Evolutionary conservation across 345 rosid species (phyloP).

Genomic region (Arabidopsis thaliana): DNA sequence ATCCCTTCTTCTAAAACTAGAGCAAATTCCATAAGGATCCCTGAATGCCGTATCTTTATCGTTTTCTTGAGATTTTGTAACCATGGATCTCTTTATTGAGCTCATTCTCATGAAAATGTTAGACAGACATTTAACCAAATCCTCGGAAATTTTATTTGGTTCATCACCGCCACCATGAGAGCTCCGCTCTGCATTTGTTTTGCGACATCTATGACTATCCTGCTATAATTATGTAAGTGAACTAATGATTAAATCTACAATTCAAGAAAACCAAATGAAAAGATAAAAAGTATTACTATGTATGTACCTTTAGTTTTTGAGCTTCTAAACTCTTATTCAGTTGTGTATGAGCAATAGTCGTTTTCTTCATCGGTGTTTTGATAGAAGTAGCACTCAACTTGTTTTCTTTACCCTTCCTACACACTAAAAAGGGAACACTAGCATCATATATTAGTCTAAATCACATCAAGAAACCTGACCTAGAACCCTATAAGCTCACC

Average conservation of each 20-base stretch:
- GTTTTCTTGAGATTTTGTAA: constrained; percentile 46
- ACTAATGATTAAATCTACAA: neutral
- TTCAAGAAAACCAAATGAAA: neutral
- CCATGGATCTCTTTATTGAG: constrained; percentile 47
- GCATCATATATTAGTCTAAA: neutral
- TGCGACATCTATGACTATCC: constrained; percentile 45
- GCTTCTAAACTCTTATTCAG: constrained; percentile 53
- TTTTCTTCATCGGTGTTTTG: constrained; percentile 49
- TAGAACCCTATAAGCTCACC: constrained; percentile 44
- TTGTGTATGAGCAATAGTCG: constrained; percentile 40
- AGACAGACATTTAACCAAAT: constrained; percentile 66
- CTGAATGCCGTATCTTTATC: constrained; percentile 38
- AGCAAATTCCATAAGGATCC: constrained; percentile 67
- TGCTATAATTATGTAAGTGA: constrained; percentile 42
- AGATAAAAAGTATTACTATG: neutral
- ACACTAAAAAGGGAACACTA: constrained; percentile 39
- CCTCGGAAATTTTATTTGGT: constrained; percentile 77
- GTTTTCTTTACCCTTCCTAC: constrained; percentile 53
- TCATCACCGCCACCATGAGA: constrained; percentile 41
- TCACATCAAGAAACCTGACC: neutral
- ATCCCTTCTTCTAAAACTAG: constrained; percentile 60
- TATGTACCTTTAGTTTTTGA: constrained; percentile 53
- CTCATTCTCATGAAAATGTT: constrained; percentile 69
- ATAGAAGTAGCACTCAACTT: constrained; percentile 43
- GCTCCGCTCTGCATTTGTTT: constrained; percentile 53